phyloP scores from a whole-genome alignment of 306 rosid species.

The Chamaecrista fasciculata region DNA sequence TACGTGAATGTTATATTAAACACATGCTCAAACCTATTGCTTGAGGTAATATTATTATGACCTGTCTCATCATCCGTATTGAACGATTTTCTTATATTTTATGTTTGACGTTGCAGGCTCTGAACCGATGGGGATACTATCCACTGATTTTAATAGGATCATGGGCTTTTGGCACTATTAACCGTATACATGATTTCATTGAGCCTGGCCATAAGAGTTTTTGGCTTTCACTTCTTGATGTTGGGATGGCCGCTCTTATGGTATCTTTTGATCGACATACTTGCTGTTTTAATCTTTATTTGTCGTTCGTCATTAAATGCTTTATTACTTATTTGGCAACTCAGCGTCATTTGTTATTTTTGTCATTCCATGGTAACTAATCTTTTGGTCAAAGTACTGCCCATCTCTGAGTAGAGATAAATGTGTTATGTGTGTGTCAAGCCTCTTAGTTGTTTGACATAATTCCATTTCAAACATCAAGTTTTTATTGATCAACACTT shows the following conservation, averaged over 20 bases:
- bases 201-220: slow-evolving; percentile 80
- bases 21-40: background rate
- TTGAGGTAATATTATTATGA: background rate
- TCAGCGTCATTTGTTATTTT: background rate
- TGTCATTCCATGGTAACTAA: background rate
- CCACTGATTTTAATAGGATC: slow-evolving; percentile 95
- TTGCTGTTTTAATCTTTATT: slow-evolving; percentile 16
- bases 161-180: slow-evolving; percentile 88
- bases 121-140: slow-evolving; percentile 92
- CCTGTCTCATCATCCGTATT: slow-evolving; percentile 12
- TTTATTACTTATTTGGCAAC: background rate
- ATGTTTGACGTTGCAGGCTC: slow-evolving; percentile 54
- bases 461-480: slow-evolving; percentile 4
- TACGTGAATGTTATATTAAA: background rate
- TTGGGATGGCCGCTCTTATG: slow-evolving; percentile 89
- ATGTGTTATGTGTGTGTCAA: background rate
- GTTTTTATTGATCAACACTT: slow-evolving; percentile 4
- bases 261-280: slow-evolving; percentile 43
- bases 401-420: background rate
- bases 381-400: slow-evolving; percentile 1
- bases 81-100: slow-evolving; percentile 12
- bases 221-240: slow-evolving; percentile 92
- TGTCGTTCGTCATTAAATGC: slow-evolving; percentile 10
- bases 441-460: slow-evolving; percentile 2
- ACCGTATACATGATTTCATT: slow-evolving; percentile 85